These are phyloP conservation scores for Cichorium intybus DNA, from an alignment of 140 eudicot species.

Conservation along the genomic window DNA sequence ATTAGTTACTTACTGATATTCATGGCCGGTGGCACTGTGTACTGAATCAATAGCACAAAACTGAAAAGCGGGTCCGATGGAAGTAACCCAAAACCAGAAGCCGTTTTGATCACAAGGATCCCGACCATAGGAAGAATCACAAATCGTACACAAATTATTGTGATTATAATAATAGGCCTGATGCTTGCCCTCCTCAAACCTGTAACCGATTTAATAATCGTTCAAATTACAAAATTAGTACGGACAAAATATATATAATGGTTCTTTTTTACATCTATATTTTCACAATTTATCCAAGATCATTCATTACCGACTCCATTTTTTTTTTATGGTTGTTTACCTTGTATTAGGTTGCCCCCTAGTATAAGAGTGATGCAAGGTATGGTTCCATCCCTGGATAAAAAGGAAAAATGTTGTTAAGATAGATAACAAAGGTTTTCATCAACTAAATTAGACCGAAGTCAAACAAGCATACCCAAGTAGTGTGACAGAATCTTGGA, in stretches of 20 bases:
- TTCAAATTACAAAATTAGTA: too few species aligned
- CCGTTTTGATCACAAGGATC: slow-evolving; percentile 60
- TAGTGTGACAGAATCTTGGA: slow-evolving; percentile 59
- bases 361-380: slow-evolving; percentile 92
- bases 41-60: slow-evolving; percentile 81
- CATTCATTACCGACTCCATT: not conserved
- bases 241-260: not conserved
- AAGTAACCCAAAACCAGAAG: slow-evolving; percentile 53
- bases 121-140: slow-evolving; percentile 64
- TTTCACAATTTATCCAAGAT: not conserved
- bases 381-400: slow-evolving; percentile 68
- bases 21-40: slow-evolving; percentile 91
- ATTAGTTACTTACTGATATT: slow-evolving; percentile 58
- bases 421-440: not conserved
- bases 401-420: not conserved
- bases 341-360: slow-evolving; percentile 96
- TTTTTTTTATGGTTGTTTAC: slow-evolving; percentile 28
- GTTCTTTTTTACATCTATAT: not conserved
- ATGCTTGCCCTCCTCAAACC: slow-evolving; percentile 55
- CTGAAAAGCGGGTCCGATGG: slow-evolving; percentile 78
- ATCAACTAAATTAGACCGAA: not conserved
- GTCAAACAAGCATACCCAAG: slow-evolving; percentile 58
- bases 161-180: slow-evolving; percentile 34
- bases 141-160: slow-evolving; percentile 57
- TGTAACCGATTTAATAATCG: slow-evolving; percentile 15